Base-by-base conservation (phyloP, 2,329 filamentous ascomycete species). In the Aschersonia sp. region DNA sequence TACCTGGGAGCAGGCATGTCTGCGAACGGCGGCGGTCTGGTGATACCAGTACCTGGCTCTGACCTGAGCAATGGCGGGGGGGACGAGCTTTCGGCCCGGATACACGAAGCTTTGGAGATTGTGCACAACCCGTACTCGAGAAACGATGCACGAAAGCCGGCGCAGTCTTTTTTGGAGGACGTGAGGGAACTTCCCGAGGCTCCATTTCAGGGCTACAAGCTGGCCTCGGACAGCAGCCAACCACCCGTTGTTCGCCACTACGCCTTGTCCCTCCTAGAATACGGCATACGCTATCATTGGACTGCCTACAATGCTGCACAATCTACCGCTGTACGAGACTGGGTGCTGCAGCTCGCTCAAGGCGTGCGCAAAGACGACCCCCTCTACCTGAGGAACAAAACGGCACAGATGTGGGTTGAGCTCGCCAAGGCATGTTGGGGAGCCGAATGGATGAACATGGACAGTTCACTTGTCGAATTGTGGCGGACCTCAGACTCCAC, bases 401-500 rank as follows among this genome's bases (percentile, higher is more conserved):
- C 92, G 35, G 87, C 87, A 31, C 84, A 94, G 65, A 69, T 98
- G 51, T 98, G 92, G 92, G 86, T 89, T 6, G 92, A 97, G 64
- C 73, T 95, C 47, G 88, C 89, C 41, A 97, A 97, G 69, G 78
- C 90, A 57, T 85, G 80, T 60, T 98, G 92, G 92, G 87, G 76
- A n/a, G 73, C 79, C 32, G 84, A 92, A 51, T 98, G 94, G 92
- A 81, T 84, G 70, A 81, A 94, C 59, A 95, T 98, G 90, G 94
- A 98, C 62, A 69, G 80, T 52, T 74, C 85, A 59, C 74, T 98
- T 48, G 77, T 89, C 43, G 76, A 80, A 57, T 72, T 97, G 22
- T 98, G 92, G 92, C 82, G 88, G 62, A 63, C 74, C 12, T 72
- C 72, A 14, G 74, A 78, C 53, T 76, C 76, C 30, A 66, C 73